Percentiles rank a stretch among this genome's conserved stretches.
These are phyloP conservation scores for Dactylellina cionopaga DNA, from an alignment of 2,329 filamentous ascomycete species.

Conservation along the genomic window DNA sequence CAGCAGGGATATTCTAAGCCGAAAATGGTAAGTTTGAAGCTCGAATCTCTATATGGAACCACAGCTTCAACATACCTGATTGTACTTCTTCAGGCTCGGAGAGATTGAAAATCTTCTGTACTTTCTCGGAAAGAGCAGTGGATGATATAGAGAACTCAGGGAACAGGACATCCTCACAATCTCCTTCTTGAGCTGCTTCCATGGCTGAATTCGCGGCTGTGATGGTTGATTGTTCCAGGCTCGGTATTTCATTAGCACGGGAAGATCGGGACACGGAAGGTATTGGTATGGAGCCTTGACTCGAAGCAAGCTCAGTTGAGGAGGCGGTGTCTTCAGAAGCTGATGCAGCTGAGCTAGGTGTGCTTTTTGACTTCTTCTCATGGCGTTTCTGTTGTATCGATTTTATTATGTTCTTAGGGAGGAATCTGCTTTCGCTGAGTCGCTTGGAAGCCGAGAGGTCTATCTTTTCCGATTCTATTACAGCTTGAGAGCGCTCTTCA, in stretches of 20 bases:
- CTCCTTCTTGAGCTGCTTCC: constrained; percentile 55
- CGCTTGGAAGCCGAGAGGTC: constrained; percentile 38
- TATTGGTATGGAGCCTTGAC: constrained; percentile 33
- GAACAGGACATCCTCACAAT: constrained; percentile 54
- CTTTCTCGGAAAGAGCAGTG: constrained; percentile 69
- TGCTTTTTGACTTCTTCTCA: constrained; percentile 25
- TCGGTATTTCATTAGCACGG: constrained; percentile 47
- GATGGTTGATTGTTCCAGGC: constrained; percentile 43
- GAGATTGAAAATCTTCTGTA: constrained; percentile 88
- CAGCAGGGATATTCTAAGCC: constrained; percentile 86
- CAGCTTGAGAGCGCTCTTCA: constrained; percentile 41
- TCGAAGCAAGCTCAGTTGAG: constrained; percentile 43
- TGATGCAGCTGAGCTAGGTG: constrained; percentile 31
- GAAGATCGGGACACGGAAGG: constrained; percentile 50
- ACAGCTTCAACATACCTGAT: constrained; percentile 66
- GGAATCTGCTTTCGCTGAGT: constrained; percentile 37
- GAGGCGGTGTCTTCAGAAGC: constrained; percentile 39
- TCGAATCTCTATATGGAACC: not conserved
- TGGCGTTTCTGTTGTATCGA: constrained; percentile 51
- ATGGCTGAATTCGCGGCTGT: constrained; percentile 54
- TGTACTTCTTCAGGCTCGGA: constrained; percentile 84
- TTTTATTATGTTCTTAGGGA: constrained; percentile 49
- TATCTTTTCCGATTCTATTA: constrained; percentile 32
- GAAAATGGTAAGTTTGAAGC: constrained; percentile 44
- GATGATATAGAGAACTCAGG: constrained; percentile 50